A percentile compares a stretch with the other conserved stretches of the same genome.
Evolutionary conservation across 2,329 filamentous ascomycete genomes (phyloP).

Genomic region (Apiospora pterosperma): DNA sequence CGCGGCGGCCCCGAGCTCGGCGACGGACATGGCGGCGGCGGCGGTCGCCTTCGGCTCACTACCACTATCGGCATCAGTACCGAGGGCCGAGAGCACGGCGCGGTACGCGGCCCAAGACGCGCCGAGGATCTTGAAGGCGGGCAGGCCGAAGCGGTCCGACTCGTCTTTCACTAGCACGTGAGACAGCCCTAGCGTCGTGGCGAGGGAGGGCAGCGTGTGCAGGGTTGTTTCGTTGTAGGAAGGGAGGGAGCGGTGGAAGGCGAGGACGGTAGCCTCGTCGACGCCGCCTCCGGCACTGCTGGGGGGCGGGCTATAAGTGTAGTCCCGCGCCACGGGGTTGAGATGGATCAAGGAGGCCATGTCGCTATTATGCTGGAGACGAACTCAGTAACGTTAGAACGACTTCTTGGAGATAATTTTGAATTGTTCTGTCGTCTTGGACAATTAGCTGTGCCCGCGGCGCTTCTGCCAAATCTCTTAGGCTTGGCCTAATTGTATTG

Average conservation of each 20-base stretch:
- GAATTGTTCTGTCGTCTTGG: no score
- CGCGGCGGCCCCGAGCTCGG: conserved; percentile 19
- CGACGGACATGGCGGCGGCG: conserved; percentile 4
- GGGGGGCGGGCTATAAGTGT: neutral
- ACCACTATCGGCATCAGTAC: conserved; percentile 35
- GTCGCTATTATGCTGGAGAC: neutral
- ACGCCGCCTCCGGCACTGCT: neutral
- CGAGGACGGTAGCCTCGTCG: neutral
- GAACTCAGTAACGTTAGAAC: neutral
- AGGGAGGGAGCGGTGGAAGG: conserved; percentile 58
- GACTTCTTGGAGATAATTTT: no score
- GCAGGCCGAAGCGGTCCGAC: conserved; percentile 62
- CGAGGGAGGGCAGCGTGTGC: conserved; percentile 46
- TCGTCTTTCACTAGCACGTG: conserved; percentile 70
- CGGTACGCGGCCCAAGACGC: conserved; percentile 70
- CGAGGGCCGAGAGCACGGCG: conserved; percentile 43
- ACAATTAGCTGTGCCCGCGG: neutral
- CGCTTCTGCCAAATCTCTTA: neutral
- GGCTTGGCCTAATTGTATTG: neutral
- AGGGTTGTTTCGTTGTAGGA: conserved; percentile 54
- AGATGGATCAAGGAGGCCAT: neutral
- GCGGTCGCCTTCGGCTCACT: conserved; percentile 23
- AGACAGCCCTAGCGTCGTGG: conserved; percentile 53
- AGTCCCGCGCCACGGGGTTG: neutral
- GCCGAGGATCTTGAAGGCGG: conserved; percentile 77